Evolutionary conservation across 768 basidiomycete genomes (phyloP).

Genomic region (Termitomyces sp.): DNA sequence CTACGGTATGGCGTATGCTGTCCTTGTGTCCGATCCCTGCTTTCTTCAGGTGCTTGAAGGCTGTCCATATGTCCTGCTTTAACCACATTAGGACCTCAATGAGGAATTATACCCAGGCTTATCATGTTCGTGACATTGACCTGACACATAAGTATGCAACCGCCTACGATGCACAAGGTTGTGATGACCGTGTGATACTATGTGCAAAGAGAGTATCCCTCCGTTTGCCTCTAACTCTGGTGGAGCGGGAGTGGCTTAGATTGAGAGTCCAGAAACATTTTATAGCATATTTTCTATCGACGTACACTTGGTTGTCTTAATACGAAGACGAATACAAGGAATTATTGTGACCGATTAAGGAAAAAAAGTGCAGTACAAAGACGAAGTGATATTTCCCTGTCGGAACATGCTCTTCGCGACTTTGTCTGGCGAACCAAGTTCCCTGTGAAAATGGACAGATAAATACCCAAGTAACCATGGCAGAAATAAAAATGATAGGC

Average conservation of each 20-base stretch:
- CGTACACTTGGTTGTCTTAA: conserved; percentile 37
- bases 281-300: conserved; percentile 35
- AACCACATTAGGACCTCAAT: neutral
- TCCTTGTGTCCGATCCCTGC: neutral
- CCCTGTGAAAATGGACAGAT: conserved; percentile 37
- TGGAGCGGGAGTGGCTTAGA: neutral
- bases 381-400: conserved; percentile 18
- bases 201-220: neutral
- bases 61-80: neutral
- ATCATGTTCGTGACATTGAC: neutral
- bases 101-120: neutral
- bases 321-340: conserved; percentile 35
- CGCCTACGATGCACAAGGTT: neutral
- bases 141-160: neutral
- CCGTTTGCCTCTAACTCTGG: neutral
- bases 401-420: conserved; percentile 14
- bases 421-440: conserved; percentile 19
- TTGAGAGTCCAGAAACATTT: conserved; percentile 21
- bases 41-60: neutral
- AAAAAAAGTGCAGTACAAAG: conserved; percentile 13
- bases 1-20: neutral
- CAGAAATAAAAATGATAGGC: conserved; percentile 24
- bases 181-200: neutral
- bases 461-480: conserved; percentile 41
- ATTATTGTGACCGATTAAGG: conserved; percentile 17